phyloP scores from a whole-genome alignment of 139 green algal species.

The Chlamydomonas asymmetrica region DNA sequence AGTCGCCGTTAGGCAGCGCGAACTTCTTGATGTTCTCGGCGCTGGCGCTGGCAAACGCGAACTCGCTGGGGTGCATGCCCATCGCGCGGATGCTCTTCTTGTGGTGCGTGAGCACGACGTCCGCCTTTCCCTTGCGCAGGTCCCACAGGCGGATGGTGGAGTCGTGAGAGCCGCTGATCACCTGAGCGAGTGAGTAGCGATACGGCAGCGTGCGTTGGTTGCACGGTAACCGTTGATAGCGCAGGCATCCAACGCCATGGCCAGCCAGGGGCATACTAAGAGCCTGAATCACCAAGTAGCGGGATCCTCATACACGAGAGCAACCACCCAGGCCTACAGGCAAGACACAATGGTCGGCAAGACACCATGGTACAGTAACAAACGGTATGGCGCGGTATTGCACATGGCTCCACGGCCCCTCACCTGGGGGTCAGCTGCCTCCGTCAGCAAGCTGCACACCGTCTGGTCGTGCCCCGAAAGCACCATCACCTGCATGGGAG shows the following conservation, averaged over 20 bases:
- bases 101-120: slow-evolving; percentile 94
- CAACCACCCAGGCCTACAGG: neutral
- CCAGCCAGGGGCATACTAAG: no score
- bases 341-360: no score
- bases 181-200: slow-evolving; percentile 53
- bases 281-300: neutral
- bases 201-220: no score
- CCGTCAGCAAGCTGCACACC: slow-evolving; percentile 85
- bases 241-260: no score
- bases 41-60: slow-evolving; percentile 79
- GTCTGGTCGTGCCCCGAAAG: slow-evolving; percentile 94
- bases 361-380: no score
- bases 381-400: no score
- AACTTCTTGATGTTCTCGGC: slow-evolving; percentile 99
- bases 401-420: neutral
- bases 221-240: no score
- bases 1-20: slow-evolving; percentile 78
- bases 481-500: slow-evolving; percentile 63
- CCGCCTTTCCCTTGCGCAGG: slow-evolving; percentile 68
- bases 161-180: slow-evolving; percentile 83
- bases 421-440: slow-evolving; percentile 86
- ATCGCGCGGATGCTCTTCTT: slow-evolving; percentile 92
- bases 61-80: slow-evolving; percentile 83
- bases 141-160: slow-evolving; percentile 70
- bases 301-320: neutral